Evolutionary conservation across 768 basidiomycete species (phyloP), one percentile per base, ranked within the genome.

Genomic region (Cyclocybe cylindracea): DNA sequence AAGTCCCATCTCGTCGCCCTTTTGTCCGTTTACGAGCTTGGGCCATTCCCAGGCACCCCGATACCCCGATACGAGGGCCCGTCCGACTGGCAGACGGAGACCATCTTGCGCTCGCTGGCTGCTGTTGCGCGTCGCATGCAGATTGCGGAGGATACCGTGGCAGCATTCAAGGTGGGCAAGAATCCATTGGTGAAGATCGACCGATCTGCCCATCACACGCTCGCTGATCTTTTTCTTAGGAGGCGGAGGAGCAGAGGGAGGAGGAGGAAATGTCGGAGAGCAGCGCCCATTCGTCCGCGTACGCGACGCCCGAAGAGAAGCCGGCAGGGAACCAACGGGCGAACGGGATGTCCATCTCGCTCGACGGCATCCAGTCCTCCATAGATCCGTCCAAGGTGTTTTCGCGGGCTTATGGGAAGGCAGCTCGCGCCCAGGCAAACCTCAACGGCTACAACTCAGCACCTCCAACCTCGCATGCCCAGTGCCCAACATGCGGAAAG

Each of bases 401-500:
- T 68, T 44, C 47, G 53, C 63, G 62, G 56, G 67, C 62, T 61
- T 58, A 58, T 49, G 66, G 75, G 4, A 50, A 61, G 35, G 58
- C 57, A 7, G 51, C 61, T 14, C 50, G 58, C 31, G 55, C 50
- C 18, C 53, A 60, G 36, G 55, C 49, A 35, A 58, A 48, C 51
- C 43, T 52, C 29, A 59, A 55, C 44, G 57, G 58, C 4, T 66
- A 63, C 33, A 61, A 67, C 16, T 80, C 80, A 4, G 76, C 80
- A 2, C 76, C 79, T 0, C 64, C 79, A 2, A 77, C 78, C 1
- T 66, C 76, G 11, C 71, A 75, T 55, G 65, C 75, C 57, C 59
- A 67, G 7, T 85, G 84, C 62, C 81, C 83, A 2, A 76, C 78
- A 7, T 85, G 84, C 61, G 82, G 81, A 57, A 78, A 76, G 66